Evolutionary conservation across 257 asterid genomes (phyloP), one percentile per base, ranked within the genome.

Genomic region (Knoxia roxburghii): DNA sequence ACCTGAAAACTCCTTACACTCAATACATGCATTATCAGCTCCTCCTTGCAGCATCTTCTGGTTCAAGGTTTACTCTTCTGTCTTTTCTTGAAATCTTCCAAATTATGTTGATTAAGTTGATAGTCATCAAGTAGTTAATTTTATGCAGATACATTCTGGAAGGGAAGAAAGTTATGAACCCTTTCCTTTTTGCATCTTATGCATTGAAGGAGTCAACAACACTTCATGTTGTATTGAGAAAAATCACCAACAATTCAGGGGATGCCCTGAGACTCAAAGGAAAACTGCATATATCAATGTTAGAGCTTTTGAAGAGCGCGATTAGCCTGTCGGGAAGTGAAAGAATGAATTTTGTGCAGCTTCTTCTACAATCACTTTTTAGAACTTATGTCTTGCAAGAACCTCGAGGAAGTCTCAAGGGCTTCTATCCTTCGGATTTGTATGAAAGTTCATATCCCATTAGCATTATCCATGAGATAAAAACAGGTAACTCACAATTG

Each of bases 81-180:
- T 33, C 3, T 13, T 8, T 45, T 17, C 17, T 43, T 9, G 14
- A 3, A 12, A 6, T 56, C 17, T 30, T 30, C 6, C 2, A 7
- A 0, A 6, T 55, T 20, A 4, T 30, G n/a, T 6, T 56, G 40
- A 21, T 30, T 13, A 15, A 12, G 6, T n/a, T 29, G 4, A 30
- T 56, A 1, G 30, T 2, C 14, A 14, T 30, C 11, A 14, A 6
- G 0, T 11, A 64, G 10, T 57, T 68, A 18, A 26, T 79, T 40
- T 74, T n/a, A 29, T 75, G 81, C 83, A 85, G 91, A 64, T 85
- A 82, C 73, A 60, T 73, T 37, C 72, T 85, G 62, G 91, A 80
- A 78, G 91, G 91, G 67, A 78, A 64, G 75, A 85, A 85, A 72
- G 73, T 81, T 21, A 65, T 83, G 91, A 82, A 80, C 39, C 91